Evolutionary conservation across 2,329 filamentous ascomycete species (phyloP), one percentile per base, ranked within the genome.

Genomic region (Ascochyta lentis): DNA sequence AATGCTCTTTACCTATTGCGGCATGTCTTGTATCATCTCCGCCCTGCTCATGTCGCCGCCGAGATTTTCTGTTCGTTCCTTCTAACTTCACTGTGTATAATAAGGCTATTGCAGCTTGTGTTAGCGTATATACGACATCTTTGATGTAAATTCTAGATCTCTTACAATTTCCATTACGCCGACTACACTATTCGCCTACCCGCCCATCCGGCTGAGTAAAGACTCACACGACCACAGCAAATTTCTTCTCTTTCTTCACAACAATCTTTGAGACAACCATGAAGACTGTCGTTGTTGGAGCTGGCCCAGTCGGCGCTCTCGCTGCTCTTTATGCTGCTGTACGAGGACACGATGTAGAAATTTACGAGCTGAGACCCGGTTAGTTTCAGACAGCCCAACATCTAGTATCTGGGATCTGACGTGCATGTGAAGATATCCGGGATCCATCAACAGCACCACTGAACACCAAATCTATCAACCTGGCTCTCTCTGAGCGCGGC

Each of bases 391-490:
- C 13, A 26, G n/a, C 1, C 5, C 4, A 29, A 6, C 6, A 24
- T 13, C 13, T 13, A 27, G 19, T 26, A 51, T 12, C 2, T 27
- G 37, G 31, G 6, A 50, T 23, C 15, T 24, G n/a, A 16, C 23
- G 6, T 29, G 16, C 27, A 7, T 12, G 24, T 26, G 13, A 38
- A 98, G 95, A 99, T 79, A 87, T 98, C 44, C 88, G 95, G 37
- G 88, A 96, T 73, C 88, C 90, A 2, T 84, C 86, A 2, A 96
- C 91, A 0, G 87, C 88, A 27, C 93, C 94, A 3, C 82, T 98
- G 58, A 97, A 97, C 77, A 97, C 93, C 58, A 96, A 92, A 75
- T 98, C 95, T n/a, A 99, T 99, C 80, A 99, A 99, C 72, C 80
- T 99, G 51, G 94, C 95, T 22, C 82, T 99, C 0, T 98, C 95